phyloP scores from a whole-genome alignment of 225 moss, liverwort and hornwort genomes.

The Takakia lepidozioides region DNA sequence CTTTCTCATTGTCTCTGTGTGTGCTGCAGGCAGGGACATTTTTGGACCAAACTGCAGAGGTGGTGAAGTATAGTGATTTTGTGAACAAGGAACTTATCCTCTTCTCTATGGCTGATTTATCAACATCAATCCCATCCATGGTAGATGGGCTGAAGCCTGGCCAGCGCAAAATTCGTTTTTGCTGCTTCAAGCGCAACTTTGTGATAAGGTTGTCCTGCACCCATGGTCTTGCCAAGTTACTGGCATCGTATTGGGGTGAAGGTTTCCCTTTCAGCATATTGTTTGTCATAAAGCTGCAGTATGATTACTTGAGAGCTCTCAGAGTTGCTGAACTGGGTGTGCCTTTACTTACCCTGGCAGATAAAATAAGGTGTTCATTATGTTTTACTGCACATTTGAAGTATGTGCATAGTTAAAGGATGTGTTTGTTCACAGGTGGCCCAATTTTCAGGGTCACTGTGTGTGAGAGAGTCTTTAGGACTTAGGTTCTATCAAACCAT shows the following conservation, averaged over 20 bases:
- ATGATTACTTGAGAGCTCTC: too few species aligned
- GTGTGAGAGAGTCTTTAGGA: constrained; percentile 82
- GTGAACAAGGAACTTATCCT: constrained; percentile 98
- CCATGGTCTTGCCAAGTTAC: too few species aligned
- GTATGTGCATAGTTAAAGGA: too few species aligned
- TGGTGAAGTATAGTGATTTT: constrained; percentile 91
- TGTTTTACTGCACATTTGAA: too few species aligned
- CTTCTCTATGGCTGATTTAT: constrained; percentile 89
- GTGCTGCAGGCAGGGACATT: constrained; percentile 76
- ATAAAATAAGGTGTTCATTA: neutral
- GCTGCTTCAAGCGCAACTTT: constrained; percentile 86
- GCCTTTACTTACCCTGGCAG: too few species aligned
- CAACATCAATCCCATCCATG: constrained; percentile 92
- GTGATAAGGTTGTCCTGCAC: constrained; percentile 53
- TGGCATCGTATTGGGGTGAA: too few species aligned
- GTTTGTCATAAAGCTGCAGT: too few species aligned
- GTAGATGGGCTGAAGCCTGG: constrained; percentile 99
- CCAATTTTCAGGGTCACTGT: constrained; percentile 88
- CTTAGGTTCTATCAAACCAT: too few species aligned
- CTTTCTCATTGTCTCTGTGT: too few species aligned
- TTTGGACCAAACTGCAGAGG: constrained; percentile 69
- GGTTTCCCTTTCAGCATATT: too few species aligned
- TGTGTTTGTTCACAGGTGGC: constrained; percentile 44
- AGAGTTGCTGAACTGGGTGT: too few species aligned
- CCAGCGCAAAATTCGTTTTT: constrained; percentile 87